Evolutionary conservation across 352 stramenopile species (phyloP).

Genomic region (Salisapilia sapeloensis): DNA sequence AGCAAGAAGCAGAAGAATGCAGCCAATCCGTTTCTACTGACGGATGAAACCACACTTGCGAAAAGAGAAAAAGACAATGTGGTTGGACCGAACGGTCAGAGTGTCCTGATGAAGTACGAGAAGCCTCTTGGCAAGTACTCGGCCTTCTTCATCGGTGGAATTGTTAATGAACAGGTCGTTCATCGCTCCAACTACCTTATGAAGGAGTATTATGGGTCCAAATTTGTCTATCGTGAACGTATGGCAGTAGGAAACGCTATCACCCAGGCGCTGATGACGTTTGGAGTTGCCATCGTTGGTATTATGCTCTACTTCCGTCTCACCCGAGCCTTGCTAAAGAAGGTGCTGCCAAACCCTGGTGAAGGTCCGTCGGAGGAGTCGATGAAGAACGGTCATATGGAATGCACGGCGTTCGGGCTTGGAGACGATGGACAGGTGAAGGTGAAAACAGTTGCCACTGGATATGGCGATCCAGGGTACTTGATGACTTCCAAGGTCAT

Average conservation of each 20-base stretch:
- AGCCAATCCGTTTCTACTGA: conserved; percentile 39
- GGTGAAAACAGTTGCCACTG: conserved; percentile 17
- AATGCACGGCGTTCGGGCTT: conserved; percentile 29
- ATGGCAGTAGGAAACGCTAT: conserved; percentile 26
- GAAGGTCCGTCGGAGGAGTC: conserved; percentile 59
- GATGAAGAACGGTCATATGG: conserved; percentile 68
- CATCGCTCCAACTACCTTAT: conserved; percentile 51
- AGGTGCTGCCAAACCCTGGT: conserved; percentile 48
- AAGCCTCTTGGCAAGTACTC: conserved; percentile 46
- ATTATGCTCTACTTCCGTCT: conserved; percentile 35
- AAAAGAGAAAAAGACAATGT: conserved; percentile 14
- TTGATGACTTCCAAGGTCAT: conserved; percentile 32
- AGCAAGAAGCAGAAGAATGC: conserved; percentile 16
- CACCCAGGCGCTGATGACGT: conserved; percentile 15
- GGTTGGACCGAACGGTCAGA: conserved; percentile 14
- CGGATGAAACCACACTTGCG: conserved; percentile 17
- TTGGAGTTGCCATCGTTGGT: conserved; percentile 16
- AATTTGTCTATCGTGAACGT: conserved; percentile 52
- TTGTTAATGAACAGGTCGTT: conserved; percentile 69
- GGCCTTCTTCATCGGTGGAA: conserved; percentile 59
- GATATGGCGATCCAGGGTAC: conserved; percentile 37
- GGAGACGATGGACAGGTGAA: conserved; percentile 18
- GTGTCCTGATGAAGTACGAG: conserved; percentile 34
- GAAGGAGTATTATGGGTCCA: conserved; percentile 28
- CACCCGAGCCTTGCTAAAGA: conserved; percentile 48